These are phyloP conservation scores for Lanzia echinophila DNA, from an alignment of 2,329 filamentous ascomycete genomes.

Conservation along the genomic window DNA sequence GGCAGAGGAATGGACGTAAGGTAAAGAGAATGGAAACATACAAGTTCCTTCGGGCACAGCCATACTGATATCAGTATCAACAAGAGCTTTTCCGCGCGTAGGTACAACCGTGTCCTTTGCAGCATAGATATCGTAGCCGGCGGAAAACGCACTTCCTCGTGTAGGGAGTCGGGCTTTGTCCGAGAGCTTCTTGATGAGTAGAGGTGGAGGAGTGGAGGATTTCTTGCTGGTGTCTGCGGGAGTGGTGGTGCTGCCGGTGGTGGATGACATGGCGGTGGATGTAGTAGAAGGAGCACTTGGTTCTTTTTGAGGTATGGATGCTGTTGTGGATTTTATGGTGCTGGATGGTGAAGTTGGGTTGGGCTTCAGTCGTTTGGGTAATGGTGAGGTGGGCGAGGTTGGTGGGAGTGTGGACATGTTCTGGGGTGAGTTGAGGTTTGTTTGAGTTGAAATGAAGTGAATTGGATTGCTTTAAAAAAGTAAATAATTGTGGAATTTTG, in stretches of 20 bases:
- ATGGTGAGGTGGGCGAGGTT: constrained; percentile 1
- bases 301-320: constrained; percentile 7
- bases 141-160: constrained; percentile 80
- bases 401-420: constrained; percentile 2
- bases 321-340: not conserved
- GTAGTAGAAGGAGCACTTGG: not conserved
- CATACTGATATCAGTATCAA: constrained; percentile 87
- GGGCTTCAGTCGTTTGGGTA: constrained; percentile 11
- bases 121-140: constrained; percentile 90
- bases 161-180: constrained; percentile 75
- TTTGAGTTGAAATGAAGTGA: not conserved
- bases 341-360: constrained; percentile 1
- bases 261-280: constrained; percentile 1
- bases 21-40: constrained; percentile 41
- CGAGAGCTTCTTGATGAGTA: constrained; percentile 74
- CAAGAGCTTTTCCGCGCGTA: constrained; percentile 73
- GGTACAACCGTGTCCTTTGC: constrained; percentile 70
- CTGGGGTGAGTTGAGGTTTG: not conserved
- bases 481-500: no score
- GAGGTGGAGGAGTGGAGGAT: constrained; percentile 18
- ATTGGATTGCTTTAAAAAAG: not conserved
- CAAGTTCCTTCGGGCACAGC: constrained; percentile 86
- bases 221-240: constrained; percentile 14
- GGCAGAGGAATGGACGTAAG: not conserved
- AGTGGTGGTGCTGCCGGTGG: not conserved